phyloP scores from a whole-genome alignment of 805 yeast species.

The Candida pseudofarinosa region DNA sequence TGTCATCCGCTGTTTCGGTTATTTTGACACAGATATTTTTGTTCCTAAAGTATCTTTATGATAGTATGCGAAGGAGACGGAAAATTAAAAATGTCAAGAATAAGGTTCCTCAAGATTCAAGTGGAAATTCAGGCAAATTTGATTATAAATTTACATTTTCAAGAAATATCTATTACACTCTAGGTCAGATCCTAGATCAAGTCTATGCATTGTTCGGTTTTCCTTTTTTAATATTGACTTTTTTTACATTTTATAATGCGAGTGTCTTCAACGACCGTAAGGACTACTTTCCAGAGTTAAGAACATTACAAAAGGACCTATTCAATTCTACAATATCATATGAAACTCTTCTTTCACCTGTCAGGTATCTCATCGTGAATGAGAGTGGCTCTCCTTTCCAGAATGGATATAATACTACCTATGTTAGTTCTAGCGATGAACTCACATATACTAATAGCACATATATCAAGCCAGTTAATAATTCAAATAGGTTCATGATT shows the following conservation, averaged over 20 bases:
- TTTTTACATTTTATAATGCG: slow-evolving; percentile 27
- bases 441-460: no score
- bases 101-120: neutral
- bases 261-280: slow-evolving; percentile 10
- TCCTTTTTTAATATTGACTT: slow-evolving; percentile 42
- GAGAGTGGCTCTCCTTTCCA: no score
- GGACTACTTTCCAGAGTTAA: slow-evolving; percentile 10
- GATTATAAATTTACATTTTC: slow-evolving; percentile 9
- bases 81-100: neutral
- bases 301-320: slow-evolving; percentile 16
- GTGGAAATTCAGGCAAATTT: neutral
- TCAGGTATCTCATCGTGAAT: neutral
- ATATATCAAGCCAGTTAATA: slow-evolving; percentile 2
- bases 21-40: slow-evolving; percentile 18
- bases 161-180: slow-evolving; percentile 18
- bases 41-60: slow-evolving; percentile 12
- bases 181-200: slow-evolving; percentile 31
- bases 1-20: slow-evolving; percentile 24
- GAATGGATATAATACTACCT: no score
- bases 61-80: neutral
- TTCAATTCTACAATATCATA: slow-evolving; percentile 24
- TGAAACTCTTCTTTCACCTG: slow-evolving; percentile 15
- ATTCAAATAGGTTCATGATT: no score
- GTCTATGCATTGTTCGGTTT: slow-evolving; percentile 34
- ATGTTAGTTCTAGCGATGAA: no score